Evolutionary conservation across 2,329 filamentous ascomycete genomes (phyloP).

Genomic region (Chaetomiaceae sp.): DNA sequence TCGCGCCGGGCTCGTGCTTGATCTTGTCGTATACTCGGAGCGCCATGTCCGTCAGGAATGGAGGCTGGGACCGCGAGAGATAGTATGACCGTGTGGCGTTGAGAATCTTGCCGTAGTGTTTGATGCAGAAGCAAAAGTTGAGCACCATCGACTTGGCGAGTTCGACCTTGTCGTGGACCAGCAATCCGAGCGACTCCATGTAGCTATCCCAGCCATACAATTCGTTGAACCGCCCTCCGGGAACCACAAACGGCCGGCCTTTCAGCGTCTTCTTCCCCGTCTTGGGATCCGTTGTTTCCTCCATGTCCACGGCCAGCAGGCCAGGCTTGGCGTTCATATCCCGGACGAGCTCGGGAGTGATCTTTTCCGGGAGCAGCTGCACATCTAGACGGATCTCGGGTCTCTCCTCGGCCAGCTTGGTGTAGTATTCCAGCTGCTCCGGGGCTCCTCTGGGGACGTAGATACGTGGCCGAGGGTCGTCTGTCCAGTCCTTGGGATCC

Average conservation of each 20-base stretch:
- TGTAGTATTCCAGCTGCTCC: slow-evolving; percentile 88
- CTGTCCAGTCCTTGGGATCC: slow-evolving; percentile 95
- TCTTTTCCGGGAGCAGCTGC: slow-evolving; percentile 67
- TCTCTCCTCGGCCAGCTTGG: slow-evolving; percentile 67
- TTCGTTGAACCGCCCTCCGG: slow-evolving; percentile 95
- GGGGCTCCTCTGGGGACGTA: slow-evolving; percentile 83
- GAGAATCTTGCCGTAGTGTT: slow-evolving; percentile 96
- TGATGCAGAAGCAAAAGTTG: slow-evolving; percentile 97
- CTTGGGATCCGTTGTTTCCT: slow-evolving; percentile 62
- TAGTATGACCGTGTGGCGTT: slow-evolving; percentile 98
- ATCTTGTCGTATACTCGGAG: slow-evolving; percentile 91
- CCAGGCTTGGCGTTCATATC: slow-evolving; percentile 85
- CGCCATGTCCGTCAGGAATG: slow-evolving; percentile 96
- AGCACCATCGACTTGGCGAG: slow-evolving; percentile 90
- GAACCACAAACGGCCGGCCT: slow-evolving; percentile 93
- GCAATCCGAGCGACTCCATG: slow-evolving; percentile 89
- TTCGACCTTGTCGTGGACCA: slow-evolving; percentile 79
- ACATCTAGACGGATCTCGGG: slow-evolving; percentile 89
- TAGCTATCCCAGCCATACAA: slow-evolving; percentile 99
- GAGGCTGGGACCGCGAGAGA: slow-evolving; percentile 86
- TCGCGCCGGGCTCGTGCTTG: slow-evolving; percentile 73
- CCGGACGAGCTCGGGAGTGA: slow-evolving; percentile 75
- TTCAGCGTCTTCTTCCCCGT: slow-evolving; percentile 67
- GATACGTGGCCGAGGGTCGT: slow-evolving; percentile 81
- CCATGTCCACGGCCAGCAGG: slow-evolving; percentile 84